Percentiles rank a stretch among this genome's conserved stretches.
Evolutionary conservation across 2,329 filamentous ascomycete genomes (phyloP).

Genomic region (Aspergillus japonicus): DNA sequence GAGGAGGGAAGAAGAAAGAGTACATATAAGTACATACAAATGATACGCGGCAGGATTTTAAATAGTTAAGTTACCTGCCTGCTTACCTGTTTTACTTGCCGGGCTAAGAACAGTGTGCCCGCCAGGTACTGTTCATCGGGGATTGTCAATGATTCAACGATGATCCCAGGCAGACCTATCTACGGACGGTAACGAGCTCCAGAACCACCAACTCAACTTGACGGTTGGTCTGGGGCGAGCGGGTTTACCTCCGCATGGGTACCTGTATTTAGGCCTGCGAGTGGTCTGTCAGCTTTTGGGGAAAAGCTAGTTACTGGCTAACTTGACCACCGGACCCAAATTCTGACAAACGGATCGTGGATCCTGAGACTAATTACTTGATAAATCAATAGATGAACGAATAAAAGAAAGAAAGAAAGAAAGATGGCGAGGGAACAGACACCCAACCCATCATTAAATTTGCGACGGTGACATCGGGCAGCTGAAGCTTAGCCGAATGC

Average conservation of each 20-base stretch:
- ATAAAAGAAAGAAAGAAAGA: background rate
- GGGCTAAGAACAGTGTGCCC: no score
- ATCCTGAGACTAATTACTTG: background rate
- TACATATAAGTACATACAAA: background rate
- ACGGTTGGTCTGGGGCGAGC: background rate
- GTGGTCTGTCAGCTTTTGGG: background rate
- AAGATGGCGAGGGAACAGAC: constrained; percentile 4
- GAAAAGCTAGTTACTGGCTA: background rate
- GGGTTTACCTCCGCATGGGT: background rate
- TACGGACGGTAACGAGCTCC: background rate
- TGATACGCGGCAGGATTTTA: background rate
- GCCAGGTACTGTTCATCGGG: background rate
- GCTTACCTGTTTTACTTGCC: no score
- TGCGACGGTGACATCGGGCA: constrained; percentile 23
- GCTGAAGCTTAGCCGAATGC: constrained; percentile 19
- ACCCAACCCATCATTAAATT: background rate
- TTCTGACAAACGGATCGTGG: background rate
- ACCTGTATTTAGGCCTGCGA: no score
- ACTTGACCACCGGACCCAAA: background rate
- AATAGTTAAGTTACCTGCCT: no score
- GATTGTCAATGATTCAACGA: background rate
- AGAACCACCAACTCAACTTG: background rate
- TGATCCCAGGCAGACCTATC: background rate
- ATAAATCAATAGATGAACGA: background rate
- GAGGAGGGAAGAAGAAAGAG: background rate